phyloP scores from a whole-genome alignment of 2,329 filamentous ascomycete genomes.

The Chaetomiaceae sp. region DNA sequence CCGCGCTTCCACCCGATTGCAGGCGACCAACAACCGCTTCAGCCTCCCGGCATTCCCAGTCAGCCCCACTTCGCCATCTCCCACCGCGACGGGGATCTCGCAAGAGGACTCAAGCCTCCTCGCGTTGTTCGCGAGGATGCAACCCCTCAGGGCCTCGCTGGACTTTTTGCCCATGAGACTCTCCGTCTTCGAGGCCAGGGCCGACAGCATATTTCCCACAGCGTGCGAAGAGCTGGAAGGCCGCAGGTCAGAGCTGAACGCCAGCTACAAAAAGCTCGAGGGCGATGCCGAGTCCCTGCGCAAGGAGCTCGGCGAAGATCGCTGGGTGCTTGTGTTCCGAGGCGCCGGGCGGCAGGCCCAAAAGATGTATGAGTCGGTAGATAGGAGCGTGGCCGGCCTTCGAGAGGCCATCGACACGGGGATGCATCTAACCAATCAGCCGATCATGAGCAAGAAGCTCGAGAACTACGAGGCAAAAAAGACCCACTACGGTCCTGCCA shows the following conservation, averaged over 20 bases:
- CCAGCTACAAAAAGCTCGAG: slow-evolving; percentile 82
- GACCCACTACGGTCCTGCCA: slow-evolving; percentile 86
- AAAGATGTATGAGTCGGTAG: slow-evolving; percentile 95
- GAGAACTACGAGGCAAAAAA: slow-evolving; percentile 95
- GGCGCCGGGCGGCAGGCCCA: slow-evolving; percentile 87
- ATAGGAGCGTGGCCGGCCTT: slow-evolving; percentile 78
- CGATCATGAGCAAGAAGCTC: slow-evolving; percentile 72
- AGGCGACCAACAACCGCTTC: slow-evolving; percentile 58
- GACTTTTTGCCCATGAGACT: slow-evolving; percentile 95
- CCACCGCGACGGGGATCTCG: slow-evolving; percentile 51
- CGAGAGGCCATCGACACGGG: slow-evolving; percentile 73
- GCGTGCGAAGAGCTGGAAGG: slow-evolving; percentile 85
- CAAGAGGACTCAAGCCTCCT: slow-evolving; percentile 86
- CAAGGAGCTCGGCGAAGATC: slow-evolving; percentile 88
- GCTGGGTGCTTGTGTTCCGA: slow-evolving; percentile 93
- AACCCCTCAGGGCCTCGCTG: slow-evolving; percentile 83
- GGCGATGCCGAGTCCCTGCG: slow-evolving; percentile 84
- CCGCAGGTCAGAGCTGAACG: slow-evolving; percentile 69
- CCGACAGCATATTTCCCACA: slow-evolving; percentile 75
- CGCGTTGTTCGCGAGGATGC: slow-evolving; percentile 90
- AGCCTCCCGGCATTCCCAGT: slow-evolving; percentile 62
- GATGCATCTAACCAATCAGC: slow-evolving; percentile 66
- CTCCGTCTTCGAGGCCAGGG: slow-evolving; percentile 77
- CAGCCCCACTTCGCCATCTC: slow-evolving; percentile 53
- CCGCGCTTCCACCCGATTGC: slow-evolving; percentile 46